Evolutionary conservation across 2,329 filamentous ascomycete species (phyloP).

Genomic region (Aspergillus sp.): DNA sequence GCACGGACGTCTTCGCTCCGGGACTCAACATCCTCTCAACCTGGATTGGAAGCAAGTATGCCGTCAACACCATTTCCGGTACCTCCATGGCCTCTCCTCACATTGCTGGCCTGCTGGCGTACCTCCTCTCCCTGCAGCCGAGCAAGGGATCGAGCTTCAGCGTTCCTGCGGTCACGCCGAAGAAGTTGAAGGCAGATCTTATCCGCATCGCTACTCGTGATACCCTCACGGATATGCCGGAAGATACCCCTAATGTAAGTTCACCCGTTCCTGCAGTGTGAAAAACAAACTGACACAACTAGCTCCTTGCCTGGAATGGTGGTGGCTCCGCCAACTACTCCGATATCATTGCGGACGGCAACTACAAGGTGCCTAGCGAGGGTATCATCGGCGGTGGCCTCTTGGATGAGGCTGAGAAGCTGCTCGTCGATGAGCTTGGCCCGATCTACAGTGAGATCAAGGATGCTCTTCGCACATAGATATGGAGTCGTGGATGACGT

Average conservation of each 20-base stretch:
- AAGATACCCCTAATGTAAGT: constrained; percentile 71
- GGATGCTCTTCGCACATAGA: constrained; percentile 34
- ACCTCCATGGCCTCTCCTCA: constrained; percentile 99
- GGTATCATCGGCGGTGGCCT: constrained; percentile 25
- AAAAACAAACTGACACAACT: constrained; percentile 10
- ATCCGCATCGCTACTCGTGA: constrained; percentile 72
- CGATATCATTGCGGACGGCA: constrained; percentile 64
- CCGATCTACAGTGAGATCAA: constrained; percentile 37
- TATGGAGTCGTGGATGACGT: constrained; percentile 21
- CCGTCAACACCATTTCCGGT: constrained; percentile 97
- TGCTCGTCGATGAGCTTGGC: constrained; percentile 37
- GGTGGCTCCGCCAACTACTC: constrained; percentile 88
- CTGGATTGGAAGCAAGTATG: constrained; percentile 94
- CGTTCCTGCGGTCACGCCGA: constrained; percentile 78
- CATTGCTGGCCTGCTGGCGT: constrained; percentile 90
- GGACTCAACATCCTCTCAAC: constrained; percentile 95
- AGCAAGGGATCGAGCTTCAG: constrained; percentile 82
- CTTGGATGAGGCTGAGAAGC: constrained; percentile 38
- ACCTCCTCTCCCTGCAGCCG: constrained; percentile 94
- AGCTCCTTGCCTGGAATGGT: constrained; percentile 95
- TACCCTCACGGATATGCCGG: constrained; percentile 71
- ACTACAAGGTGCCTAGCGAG: constrained; percentile 48
- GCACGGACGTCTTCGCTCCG: constrained; percentile 97
- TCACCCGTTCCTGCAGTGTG: neutral
- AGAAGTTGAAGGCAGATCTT: constrained; percentile 84